Base-by-base conservation (phyloP, 305 asterid genomes). In the Plantago coronopus region DNA sequence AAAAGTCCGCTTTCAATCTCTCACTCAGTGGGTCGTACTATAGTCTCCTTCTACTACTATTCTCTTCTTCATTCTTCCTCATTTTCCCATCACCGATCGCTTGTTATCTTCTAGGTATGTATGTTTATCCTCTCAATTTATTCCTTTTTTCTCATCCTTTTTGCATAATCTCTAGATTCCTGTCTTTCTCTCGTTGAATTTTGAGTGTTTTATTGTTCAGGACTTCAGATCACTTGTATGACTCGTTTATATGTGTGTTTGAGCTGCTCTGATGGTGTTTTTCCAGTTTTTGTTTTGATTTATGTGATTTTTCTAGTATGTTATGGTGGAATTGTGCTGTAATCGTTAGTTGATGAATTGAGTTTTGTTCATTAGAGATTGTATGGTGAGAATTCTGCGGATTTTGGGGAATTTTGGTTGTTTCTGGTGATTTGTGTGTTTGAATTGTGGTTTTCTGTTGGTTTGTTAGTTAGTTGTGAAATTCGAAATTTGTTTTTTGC, bases 31-130 rank as follows among this genome's bases (percentile, higher is more conserved):
- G 46, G 59, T 64, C 54, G 48, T 65, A 29, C 12, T n/a, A 9
- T 29, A 31, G 15, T 29, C 38, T 51, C 59, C 31, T 34, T 18
- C 4, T 2, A 17, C 20, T 53, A 62, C 47, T 59, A 54, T 65
- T 55, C 64, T 69, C 65, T 59, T 44, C 49, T 48, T 67, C 63
- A n/a, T 47, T 60, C 70, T 22, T 50, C 65, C 72, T 51, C 23
- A 58, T 70, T 44, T 57, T 76, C 73, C 57, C 64, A 69, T 74
- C 83, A 62, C 75, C 80, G 70, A 79, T 74, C 81, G 64, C 73
- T 69, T 72, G 76, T 72, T 71, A 69, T 75, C 84, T 67, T 71
- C 73, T 53, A 61, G 84, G 83, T 75, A 63, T 58, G 65, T 0
- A 44, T 67, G 61, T 0, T 67, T 61, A 61, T 47, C 57, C 63